A percentile compares a stretch with the other conserved stretches of the same genome.
Evolutionary conservation across 345 rosid species (phyloP).

Genomic region (Euphorbia pulcherrima): DNA sequence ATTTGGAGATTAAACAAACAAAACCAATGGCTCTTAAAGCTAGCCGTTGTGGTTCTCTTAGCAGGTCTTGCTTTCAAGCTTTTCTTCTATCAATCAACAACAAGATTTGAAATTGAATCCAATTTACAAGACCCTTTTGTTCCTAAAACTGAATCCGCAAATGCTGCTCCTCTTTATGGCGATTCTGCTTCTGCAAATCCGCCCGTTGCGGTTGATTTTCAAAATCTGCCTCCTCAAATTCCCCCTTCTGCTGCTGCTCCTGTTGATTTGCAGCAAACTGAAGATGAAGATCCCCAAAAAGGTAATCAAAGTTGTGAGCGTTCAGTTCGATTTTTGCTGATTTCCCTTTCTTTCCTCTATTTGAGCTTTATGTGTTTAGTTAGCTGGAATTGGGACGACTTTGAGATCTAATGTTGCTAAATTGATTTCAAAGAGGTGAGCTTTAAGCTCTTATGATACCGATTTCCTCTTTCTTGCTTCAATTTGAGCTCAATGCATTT

Average conservation of each 20-base stretch:
- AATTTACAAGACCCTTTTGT: constrained; percentile 23
- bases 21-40: constrained; percentile 48
- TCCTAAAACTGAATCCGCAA: constrained; percentile 18
- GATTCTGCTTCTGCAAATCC: background rate
- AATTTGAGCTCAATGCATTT: too few species aligned
- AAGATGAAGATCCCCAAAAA: too few species aligned
- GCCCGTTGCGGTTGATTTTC: constrained; percentile 4
- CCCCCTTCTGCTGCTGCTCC: too few species aligned
- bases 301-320: constrained; percentile 34
- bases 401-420: too few species aligned
- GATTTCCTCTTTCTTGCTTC: too few species aligned
- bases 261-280: constrained; percentile 36
- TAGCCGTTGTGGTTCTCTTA: constrained; percentile 44
- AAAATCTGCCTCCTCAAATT: background rate
- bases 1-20: constrained; percentile 38
- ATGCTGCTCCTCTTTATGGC: background rate
- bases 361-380: too few species aligned
- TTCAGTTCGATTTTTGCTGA: constrained; percentile 11
- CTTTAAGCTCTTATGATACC: too few species aligned
- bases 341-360: background rate
- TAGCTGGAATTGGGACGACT: too few species aligned
- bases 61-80: constrained; percentile 55
- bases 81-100: constrained; percentile 38
- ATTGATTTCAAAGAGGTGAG: too few species aligned
- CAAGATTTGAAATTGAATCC: constrained; percentile 31